These are phyloP conservation scores for Dendrostoma leiphaemia DNA, from an alignment of 2,329 filamentous ascomycete species.

Conservation along the genomic window DNA sequence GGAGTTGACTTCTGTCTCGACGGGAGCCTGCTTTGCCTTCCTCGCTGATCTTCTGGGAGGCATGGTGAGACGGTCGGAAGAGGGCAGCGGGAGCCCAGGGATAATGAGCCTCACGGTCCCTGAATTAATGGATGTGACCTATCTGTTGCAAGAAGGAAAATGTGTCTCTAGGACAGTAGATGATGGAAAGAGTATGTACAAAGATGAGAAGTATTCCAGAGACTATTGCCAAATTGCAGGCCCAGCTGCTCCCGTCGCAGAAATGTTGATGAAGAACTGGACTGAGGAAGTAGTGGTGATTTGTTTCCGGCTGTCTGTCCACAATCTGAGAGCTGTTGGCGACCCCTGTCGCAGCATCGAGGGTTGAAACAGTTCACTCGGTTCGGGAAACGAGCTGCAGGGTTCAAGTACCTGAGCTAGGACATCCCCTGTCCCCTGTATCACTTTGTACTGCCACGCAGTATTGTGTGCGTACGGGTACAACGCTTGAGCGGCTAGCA, in stretches of 20 bases:
- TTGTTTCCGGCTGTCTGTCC: not conserved
- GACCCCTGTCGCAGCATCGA: not conserved
- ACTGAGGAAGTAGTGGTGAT: not conserved
- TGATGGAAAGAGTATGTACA: not conserved
- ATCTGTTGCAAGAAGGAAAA: no score
- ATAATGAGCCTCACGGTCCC: not conserved
- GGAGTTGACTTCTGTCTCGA: slow-evolving; percentile 28
- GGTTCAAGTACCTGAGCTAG: not conserved
- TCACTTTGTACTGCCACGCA: no score
- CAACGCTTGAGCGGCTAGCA: not conserved
- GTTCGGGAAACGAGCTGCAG: not conserved
- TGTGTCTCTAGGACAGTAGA: no score
- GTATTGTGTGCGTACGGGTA: no score
- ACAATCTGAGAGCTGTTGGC: slow-evolving; percentile 21
- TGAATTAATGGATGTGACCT: no score
- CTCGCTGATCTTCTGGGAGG: slow-evolving; percentile 22
- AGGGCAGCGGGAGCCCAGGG: not conserved
- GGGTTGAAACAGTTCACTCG: not conserved
- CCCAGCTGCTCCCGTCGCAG: slow-evolving; percentile 3
- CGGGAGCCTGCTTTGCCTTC: slow-evolving; percentile 19
- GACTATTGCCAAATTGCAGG: not conserved
- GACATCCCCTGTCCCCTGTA: no score
- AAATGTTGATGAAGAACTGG: not conserved
- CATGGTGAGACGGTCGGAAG: slow-evolving; percentile 25
- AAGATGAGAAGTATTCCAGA: not conserved